Conservation (phyloP, 2,329 filamentous ascomycete species). For the Zasmidium cellare region DNA sequence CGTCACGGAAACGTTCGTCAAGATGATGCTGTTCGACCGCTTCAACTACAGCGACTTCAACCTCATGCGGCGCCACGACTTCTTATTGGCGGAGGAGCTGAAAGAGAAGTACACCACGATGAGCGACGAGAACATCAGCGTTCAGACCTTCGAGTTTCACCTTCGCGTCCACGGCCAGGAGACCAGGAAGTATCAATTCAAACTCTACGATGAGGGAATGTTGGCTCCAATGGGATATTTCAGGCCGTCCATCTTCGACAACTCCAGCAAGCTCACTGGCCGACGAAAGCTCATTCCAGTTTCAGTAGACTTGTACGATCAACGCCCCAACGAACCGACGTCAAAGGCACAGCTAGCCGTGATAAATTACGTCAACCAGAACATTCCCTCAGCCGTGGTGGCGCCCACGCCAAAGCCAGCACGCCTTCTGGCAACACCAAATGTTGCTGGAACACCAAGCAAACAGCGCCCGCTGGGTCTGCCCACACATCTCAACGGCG, state of each 20-base stretch:
- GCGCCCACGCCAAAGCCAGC: constrained; percentile 44
- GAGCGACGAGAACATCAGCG: constrained; percentile 84
- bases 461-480: constrained; percentile 58
- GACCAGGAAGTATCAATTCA: constrained; percentile 91
- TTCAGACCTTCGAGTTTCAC: constrained; percentile 87
- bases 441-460: constrained; percentile 26
- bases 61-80: constrained; percentile 84
- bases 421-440: constrained; percentile 38
- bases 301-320: constrained; percentile 92
- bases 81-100: constrained; percentile 88
- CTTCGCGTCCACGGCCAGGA: constrained; percentile 83
- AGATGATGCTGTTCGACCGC: constrained; percentile 96
- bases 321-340: constrained; percentile 84
- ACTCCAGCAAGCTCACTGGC: constrained; percentile 73
- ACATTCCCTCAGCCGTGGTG: constrained; percentile 40
- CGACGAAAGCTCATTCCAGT: constrained; percentile 80
- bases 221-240: constrained; percentile 96
- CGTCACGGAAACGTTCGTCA: constrained; percentile 90
- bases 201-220: constrained; percentile 94
- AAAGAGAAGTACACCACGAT: constrained; percentile 93
- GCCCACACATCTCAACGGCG: constrained; percentile 65
- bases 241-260: constrained; percentile 83
- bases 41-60: constrained; percentile 97
- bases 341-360: constrained; percentile 79
- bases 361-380: constrained; percentile 51